Conservation (phyloP, 2,329 filamentous ascomycete species). For the Mycosphaerelloides madeirae region DNA sequence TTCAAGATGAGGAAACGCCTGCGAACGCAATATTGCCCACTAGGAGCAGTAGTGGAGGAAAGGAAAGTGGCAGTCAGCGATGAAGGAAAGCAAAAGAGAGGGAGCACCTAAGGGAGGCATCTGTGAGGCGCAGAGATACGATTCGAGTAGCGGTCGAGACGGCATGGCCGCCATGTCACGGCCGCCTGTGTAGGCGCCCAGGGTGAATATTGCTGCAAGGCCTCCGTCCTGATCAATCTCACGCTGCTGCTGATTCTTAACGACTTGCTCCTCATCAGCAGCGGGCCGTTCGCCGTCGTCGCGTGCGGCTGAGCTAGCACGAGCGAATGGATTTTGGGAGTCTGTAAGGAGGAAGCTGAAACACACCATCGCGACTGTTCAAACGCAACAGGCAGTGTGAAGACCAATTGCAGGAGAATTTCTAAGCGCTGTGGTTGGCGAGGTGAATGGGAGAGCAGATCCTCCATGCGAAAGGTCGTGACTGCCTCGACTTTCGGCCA, state of each 20-base stretch:
- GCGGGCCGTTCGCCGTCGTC: neutral
- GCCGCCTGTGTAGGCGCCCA: neutral
- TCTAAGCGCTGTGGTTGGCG: no score
- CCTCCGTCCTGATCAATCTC: neutral
- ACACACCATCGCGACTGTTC: slow-evolving; percentile 1
- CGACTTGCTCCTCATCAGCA: neutral
- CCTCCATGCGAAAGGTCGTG: no score
- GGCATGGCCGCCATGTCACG: neutral
- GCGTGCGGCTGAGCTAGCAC: slow-evolving; percentile 1
- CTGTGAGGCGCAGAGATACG: no score
- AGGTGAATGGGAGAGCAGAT: no score
- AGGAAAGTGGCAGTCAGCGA: no score
- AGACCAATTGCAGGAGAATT: no score
- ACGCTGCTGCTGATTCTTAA: no score
- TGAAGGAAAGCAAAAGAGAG: no score
- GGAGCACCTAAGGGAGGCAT: no score
- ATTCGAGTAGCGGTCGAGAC: neutral
- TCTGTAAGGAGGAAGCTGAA: neutral
- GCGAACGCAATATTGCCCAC: no score
- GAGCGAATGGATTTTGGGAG: neutral
- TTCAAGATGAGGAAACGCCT: neutral
- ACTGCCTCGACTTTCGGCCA: no score
- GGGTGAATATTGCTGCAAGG: neutral
- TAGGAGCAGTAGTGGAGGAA: no score
- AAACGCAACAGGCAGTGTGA: neutral